Evolutionary conservation across 495 filamentous ascomycete species (phyloP).

Genomic region (Neurospora intermedia): DNA sequence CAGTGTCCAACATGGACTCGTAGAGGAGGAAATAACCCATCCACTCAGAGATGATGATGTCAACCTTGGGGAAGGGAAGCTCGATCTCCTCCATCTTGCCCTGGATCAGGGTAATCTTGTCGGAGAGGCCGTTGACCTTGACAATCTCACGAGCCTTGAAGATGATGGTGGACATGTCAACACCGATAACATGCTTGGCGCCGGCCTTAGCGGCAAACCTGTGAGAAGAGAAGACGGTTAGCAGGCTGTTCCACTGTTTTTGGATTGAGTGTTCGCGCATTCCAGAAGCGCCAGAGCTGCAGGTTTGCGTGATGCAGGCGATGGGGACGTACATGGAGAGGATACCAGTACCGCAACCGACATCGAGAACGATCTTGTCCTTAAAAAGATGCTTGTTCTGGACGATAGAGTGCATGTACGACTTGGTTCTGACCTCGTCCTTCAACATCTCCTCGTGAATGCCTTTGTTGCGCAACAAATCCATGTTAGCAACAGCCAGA

Average conservation of each 20-base stretch:
- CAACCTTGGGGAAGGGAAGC: conserved; percentile 70
- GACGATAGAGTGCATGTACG: conserved; percentile 94
- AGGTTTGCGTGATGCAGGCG: background rate
- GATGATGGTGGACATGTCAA: conserved; percentile 91
- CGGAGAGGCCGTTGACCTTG: conserved; percentile 64
- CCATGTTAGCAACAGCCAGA: conserved; percentile 22
- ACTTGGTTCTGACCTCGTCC: conserved; percentile 93
- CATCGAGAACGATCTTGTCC: conserved; percentile 83
- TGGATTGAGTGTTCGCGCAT: background rate
- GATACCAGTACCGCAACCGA: conserved; percentile 88
- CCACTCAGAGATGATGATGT: conserved; percentile 96
- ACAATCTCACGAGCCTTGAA: conserved; percentile 78
- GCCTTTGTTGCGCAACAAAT: conserved; percentile 38
- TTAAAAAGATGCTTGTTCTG: conserved; percentile 87
- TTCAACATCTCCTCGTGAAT: conserved; percentile 99
- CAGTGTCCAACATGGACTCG: conserved; percentile 91
- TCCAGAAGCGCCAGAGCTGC: background rate
- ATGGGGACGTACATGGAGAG: conserved; percentile 57
- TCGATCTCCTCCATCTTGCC: conserved; percentile 89
- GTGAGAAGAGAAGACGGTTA: conserved; percentile 1
- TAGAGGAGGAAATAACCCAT: conserved; percentile 94
- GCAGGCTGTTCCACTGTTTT: background rate
- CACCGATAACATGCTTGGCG: conserved; percentile 80
- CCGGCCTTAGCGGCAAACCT: conserved; percentile 84
- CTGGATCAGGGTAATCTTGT: conserved; percentile 69